Percentiles rank a stretch among this genome's conserved stretches.
Evolutionary conservation across 2,329 filamentous ascomycete genomes (phyloP).

Genomic region (Aspergillus udagawae): DNA sequence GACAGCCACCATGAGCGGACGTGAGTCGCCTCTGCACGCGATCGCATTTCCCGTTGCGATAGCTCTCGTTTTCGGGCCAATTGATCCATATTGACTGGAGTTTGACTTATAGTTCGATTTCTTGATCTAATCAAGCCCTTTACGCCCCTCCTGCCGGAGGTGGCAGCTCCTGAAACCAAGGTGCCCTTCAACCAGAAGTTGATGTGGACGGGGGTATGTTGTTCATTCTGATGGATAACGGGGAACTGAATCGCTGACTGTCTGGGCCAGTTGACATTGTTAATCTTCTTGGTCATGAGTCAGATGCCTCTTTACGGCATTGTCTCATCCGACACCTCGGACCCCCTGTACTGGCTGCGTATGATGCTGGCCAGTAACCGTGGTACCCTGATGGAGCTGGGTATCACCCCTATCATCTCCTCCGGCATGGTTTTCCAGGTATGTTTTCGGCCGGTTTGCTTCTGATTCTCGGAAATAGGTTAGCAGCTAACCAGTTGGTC

Average conservation of each 20-base stretch:
- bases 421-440: constrained; percentile 99
- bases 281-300: constrained; percentile 99
- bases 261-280: constrained; percentile 64
- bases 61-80: constrained; percentile 16
- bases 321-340: constrained; percentile 96
- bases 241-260: constrained; percentile 14
- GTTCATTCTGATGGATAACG: constrained; percentile 7
- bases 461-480: constrained; percentile 86
- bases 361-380: constrained; percentile 99
- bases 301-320: constrained; percentile 99
- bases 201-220: constrained; percentile 77
- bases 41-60: constrained; percentile 20
- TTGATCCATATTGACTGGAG: constrained; percentile 26
- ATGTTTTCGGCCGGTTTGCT: constrained; percentile 14
- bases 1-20: constrained; percentile 55
- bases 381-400: constrained; percentile 91
- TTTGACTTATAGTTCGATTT: constrained; percentile 71
- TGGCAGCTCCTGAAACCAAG: constrained; percentile 97
- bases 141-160: constrained; percentile 98
- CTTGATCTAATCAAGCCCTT: constrained; percentile 99
- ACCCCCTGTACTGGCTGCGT: constrained; percentile 98
- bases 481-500: constrained; percentile 12
- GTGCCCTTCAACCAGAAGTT: constrained; percentile 98
- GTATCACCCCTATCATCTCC: constrained; percentile 98
- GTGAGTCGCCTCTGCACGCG: constrained; percentile 45